Base-by-base conservation (phyloP, 1,284 basidiomycete species). In the Coriolopsis trogii region DNA sequence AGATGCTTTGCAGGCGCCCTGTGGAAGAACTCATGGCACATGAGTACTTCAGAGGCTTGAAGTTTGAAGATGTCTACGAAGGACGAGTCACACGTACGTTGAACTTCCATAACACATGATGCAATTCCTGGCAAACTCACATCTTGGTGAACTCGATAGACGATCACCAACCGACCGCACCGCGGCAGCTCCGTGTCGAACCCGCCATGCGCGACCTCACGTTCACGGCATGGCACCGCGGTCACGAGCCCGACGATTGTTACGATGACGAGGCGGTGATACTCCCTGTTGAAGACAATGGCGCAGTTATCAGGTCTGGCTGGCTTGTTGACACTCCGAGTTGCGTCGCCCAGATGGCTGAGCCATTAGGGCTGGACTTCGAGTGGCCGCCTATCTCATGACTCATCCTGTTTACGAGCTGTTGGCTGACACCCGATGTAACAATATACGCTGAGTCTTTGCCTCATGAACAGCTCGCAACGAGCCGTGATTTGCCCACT, bases 171-270 rank as follows among this genome's bases (percentile, higher is more conserved):
- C 26, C 26, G 13, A 18, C 6, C 9, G 3, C 31, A 16, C 10
- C 3, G 3, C 8, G 13, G 10, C 6, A 34, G 8, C 12, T 29
- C 7, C 26, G 16, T 15, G 10, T 49, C 1, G 41, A 24, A n/a
- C n/a, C 7, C 16, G 23, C 1, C 4, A 37, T 16, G 3, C 31
- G 48, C 20, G 48, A 49, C 28, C 41, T 49, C 16, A 43, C 26
- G 13, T 43, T 49, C 48, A 24, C 31, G 18, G 41, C 25, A 13
- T 43, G 48, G 48, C 23, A 49, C 41, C 25, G 29, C 21, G 18
- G n/a, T 18, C 13, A 12, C 3, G 16, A 31, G 8, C 9, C 16
- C 12, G 5, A 29, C 3, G 8, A 9, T 29, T 18, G 7, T 12
- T 31, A 31, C n/a, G 28, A 31, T 6, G 20, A 16, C 33, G 33